Percentiles rank a stretch among this genome's conserved stretches.
Evolutionary conservation across 2,329 filamentous ascomycete species (phyloP).

Genomic region (Colletotrichum neosansevieriae): DNA sequence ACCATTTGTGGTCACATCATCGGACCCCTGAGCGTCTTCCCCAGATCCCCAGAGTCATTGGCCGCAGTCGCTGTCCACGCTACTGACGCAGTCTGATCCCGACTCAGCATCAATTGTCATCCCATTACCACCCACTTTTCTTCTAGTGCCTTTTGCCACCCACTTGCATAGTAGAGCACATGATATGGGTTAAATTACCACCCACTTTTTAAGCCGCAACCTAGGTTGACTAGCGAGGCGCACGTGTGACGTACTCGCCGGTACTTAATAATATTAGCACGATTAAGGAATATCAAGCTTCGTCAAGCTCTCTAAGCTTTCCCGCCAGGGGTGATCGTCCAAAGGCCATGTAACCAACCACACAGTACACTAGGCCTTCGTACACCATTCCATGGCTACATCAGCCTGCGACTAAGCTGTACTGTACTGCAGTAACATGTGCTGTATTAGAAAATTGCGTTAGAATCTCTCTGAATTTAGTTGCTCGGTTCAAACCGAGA

Average conservation of each 20-base stretch:
- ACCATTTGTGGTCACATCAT: conserved; percentile 7
- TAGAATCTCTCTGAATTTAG: too few species aligned
- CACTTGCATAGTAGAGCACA: too few species aligned
- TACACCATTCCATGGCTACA: too few species aligned
- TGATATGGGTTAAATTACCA: too few species aligned
- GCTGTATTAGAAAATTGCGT: too few species aligned
- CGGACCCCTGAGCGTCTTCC: conserved; percentile 11
- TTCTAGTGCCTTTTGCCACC: too few species aligned
- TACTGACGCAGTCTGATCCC: too few species aligned
- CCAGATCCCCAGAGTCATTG: background rate
- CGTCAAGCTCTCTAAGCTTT: conserved; percentile 22
- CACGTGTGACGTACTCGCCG: background rate
- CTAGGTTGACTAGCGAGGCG: background rate
- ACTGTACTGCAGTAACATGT: too few species aligned
- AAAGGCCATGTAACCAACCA: conserved; percentile 7
- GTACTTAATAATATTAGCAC: background rate
- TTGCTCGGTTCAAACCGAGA: too few species aligned
- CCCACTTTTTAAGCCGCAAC: background rate
- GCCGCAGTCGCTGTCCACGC: background rate
- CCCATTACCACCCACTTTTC: background rate
- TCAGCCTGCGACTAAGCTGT: too few species aligned
- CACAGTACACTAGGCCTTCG: too few species aligned
- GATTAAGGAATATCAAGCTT: conserved; percentile 15
- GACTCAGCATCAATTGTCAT: too few species aligned
- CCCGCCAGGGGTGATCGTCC: conserved; percentile 6